Percentiles rank a stretch among this genome's conserved stretches.
Evolutionary conservation across 805 yeast genomes (phyloP).

Genomic region (Starmerella vaccinii): DNA sequence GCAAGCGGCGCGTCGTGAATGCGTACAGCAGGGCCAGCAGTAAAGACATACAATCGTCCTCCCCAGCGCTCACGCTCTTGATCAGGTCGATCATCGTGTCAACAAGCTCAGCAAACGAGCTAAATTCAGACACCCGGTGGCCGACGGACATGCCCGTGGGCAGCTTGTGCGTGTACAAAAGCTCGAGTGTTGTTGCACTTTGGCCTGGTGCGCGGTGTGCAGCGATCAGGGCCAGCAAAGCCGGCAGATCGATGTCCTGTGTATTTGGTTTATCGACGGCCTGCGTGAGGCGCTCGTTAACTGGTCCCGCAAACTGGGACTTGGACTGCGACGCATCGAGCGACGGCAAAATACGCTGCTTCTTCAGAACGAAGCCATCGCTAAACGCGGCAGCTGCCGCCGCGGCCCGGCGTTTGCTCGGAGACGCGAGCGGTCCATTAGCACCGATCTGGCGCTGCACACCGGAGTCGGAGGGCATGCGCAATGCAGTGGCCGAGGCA

Average conservation of each 20-base stretch:
- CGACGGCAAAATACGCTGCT: slow-evolving; percentile 9
- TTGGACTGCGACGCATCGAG: neutral
- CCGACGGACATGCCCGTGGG: slow-evolving; percentile 11
- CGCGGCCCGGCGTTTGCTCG: slow-evolving; percentile 6
- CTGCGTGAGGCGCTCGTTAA: neutral
- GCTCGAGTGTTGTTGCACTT: slow-evolving; percentile 4
- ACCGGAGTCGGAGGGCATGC: neutral
- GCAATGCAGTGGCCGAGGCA: neutral
- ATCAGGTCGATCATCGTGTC: slow-evolving; percentile 4
- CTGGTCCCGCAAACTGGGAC: neutral
- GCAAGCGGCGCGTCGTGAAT: neutral
- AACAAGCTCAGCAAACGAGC: slow-evolving; percentile 4
- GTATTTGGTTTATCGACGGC: neutral
- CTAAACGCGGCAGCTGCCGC: slow-evolving; percentile 18
- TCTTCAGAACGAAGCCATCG: slow-evolving; percentile 29
- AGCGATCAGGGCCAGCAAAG: slow-evolving; percentile 9
- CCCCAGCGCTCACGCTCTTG: neutral
- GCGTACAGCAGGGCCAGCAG: slow-evolving; percentile 18
- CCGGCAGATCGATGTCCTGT: neutral
- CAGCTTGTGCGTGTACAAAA: slow-evolving; percentile 7
- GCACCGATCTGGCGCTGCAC: neutral
- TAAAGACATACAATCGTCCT: slow-evolving; percentile 3
- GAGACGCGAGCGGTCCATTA: neutral
- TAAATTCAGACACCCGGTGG: slow-evolving; percentile 2
- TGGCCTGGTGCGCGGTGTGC: slow-evolving; percentile 16